A percentile compares a stretch with the other conserved stretches of the same genome.
Conservation (phyloP, 2,329 filamentous ascomycete species). For the Aspergillus awamori region DNA sequence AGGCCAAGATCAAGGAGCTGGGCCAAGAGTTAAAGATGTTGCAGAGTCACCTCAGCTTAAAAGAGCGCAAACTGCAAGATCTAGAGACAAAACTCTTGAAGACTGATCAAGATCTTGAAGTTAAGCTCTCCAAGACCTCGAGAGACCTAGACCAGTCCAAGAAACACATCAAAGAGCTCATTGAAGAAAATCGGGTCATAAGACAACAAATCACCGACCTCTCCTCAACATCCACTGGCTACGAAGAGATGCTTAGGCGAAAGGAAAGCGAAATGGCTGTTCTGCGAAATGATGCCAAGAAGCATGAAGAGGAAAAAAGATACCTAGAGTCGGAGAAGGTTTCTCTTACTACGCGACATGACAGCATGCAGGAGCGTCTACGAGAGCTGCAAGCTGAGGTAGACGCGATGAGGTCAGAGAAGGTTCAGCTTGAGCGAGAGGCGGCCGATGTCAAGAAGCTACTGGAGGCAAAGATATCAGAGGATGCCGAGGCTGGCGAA, state of each 20-base stretch:
- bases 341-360: slow-evolving; percentile 72
- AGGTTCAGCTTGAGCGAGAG: slow-evolving; percentile 82
- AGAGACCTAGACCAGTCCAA: slow-evolving; percentile 79
- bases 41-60: slow-evolving; percentile 83
- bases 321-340: slow-evolving; percentile 78
- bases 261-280: slow-evolving; percentile 93
- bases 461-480: slow-evolving; percentile 83
- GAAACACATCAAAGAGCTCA: slow-evolving; percentile 73
- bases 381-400: slow-evolving; percentile 86
- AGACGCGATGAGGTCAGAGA: slow-evolving; percentile 82
- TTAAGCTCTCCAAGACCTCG: slow-evolving; percentile 75
- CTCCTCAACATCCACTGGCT: slow-evolving; percentile 88
- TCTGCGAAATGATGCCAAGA: slow-evolving; percentile 80
- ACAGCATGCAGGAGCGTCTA: slow-evolving; percentile 73
- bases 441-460: slow-evolving; percentile 83
- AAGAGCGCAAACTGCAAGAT: slow-evolving; percentile 87
- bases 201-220: slow-evolving; percentile 84
- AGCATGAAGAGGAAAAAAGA: slow-evolving; percentile 77
- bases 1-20: slow-evolving; percentile 73
- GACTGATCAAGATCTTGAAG: slow-evolving; percentile 83
- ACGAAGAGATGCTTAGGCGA: slow-evolving; percentile 87
- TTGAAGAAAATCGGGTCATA: slow-evolving; percentile 78
- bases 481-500: slow-evolving; percentile 82
- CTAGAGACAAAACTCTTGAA: slow-evolving; percentile 81
- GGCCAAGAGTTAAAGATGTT: slow-evolving; percentile 87